A percentile compares a stretch with the other conserved stretches of the same genome.
phyloP scores from a whole-genome alignment of 2,329 filamentous ascomycete genomes.

The Hysterium pulicare region DNA sequence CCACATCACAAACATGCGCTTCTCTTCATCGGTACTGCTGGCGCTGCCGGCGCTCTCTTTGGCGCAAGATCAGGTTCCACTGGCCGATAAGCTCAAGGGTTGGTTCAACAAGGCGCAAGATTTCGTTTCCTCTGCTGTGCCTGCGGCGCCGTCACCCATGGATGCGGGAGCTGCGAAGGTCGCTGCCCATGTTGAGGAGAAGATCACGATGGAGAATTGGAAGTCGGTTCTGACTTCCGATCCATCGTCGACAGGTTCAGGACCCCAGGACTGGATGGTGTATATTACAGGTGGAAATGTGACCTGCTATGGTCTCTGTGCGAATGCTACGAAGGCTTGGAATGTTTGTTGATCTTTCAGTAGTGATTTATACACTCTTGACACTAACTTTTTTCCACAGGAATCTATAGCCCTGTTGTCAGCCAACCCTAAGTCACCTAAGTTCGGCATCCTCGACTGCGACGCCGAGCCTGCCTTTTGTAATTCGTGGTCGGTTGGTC shows the following conservation, averaged over 20 bases:
- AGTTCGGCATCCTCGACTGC: slow-evolving; percentile 69
- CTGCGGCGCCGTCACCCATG: slow-evolving; percentile 35
- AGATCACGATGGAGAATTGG: slow-evolving; percentile 68
- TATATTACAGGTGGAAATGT: slow-evolving; percentile 72
- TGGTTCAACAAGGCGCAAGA: slow-evolving; percentile 55
- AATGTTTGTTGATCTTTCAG: slow-evolving; percentile 38
- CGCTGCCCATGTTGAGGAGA: slow-evolving; percentile 52
- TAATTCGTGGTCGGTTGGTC: slow-evolving; percentile 66
- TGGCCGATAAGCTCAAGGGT: slow-evolving; percentile 59
- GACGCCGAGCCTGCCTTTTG: slow-evolving; percentile 72
- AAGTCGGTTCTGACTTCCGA: slow-evolving; percentile 62
- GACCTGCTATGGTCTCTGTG: slow-evolving; percentile 72
- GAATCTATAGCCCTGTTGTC: slow-evolving; percentile 64
- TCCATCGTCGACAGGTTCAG: slow-evolving; percentile 52
- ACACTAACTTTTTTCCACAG: no score
- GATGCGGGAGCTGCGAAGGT: slow-evolving; percentile 51
- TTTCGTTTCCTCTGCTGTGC: slow-evolving; percentile 53
- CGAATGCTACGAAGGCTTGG: slow-evolving; percentile 58
- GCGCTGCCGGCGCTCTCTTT: slow-evolving; percentile 49
- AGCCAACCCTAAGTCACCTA: slow-evolving; percentile 57
- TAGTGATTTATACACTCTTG: no score
- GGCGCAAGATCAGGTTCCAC: slow-evolving; percentile 57
- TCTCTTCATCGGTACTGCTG: slow-evolving; percentile 50
- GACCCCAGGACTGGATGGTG: slow-evolving; percentile 73
- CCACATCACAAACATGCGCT: slow-evolving; percentile 48